A percentile compares a stretch with the other conserved stretches of the same genome.
Conservation (phyloP, 768 basidiomycete genomes). For the Hygrocybe coccinea region DNA sequence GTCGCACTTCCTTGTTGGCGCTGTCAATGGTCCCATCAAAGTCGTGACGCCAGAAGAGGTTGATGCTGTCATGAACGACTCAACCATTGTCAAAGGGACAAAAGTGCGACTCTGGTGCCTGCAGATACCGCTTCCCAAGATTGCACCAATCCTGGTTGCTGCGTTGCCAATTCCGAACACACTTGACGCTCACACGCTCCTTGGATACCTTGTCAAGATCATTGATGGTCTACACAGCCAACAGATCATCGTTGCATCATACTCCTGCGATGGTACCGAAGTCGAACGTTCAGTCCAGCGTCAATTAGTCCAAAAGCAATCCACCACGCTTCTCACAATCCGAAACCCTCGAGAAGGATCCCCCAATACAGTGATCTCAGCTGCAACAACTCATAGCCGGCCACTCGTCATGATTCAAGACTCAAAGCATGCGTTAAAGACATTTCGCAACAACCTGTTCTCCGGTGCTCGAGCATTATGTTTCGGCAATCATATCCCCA, state of each 20-base stretch:
- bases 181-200: slow-evolving; percentile 16
- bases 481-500: slow-evolving; percentile 20
- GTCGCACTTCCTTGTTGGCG: slow-evolving; percentile 24
- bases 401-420: slow-evolving; percentile 24
- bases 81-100: slow-evolving; percentile 14
- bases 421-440: slow-evolving; percentile 31
- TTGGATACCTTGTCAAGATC: slow-evolving; percentile 13
- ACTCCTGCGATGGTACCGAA: slow-evolving; percentile 35
- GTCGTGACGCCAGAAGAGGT: slow-evolving; percentile 19
- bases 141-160: slow-evolving; percentile 31
- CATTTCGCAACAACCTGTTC: slow-evolving; percentile 27
- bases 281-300: slow-evolving; percentile 27
- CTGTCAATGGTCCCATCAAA: slow-evolving; percentile 19
- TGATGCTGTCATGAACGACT: slow-evolving; percentile 8
- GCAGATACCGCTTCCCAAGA: slow-evolving; percentile 25
- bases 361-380: slow-evolving; percentile 2
- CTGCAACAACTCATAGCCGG: not conserved
- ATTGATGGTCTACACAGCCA: slow-evolving; percentile 22
- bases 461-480: slow-evolving; percentile 26
- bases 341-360: not conserved
- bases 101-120: slow-evolving; percentile 31
- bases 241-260: slow-evolving; percentile 27
- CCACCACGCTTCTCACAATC: slow-evolving; percentile 6
- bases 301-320: slow-evolving; percentile 18
- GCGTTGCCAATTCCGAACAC: slow-evolving; percentile 21